A percentile compares a stretch with the other conserved stretches of the same genome.
phyloP scores from a whole-genome alignment of 2,329 filamentous ascomycete species.

The Daldinia sp. region DNA sequence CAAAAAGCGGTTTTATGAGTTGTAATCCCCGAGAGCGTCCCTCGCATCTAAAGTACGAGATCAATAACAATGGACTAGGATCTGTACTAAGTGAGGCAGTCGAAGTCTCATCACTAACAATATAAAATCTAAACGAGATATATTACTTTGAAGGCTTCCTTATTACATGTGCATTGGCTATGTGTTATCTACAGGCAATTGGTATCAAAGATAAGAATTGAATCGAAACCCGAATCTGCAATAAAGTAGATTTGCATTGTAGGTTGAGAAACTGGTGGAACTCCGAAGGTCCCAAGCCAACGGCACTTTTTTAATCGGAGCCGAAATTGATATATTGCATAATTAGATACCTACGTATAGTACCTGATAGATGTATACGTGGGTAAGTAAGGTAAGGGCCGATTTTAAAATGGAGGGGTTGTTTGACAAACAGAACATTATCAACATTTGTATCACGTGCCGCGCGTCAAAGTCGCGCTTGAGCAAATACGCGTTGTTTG shows the following conservation, averaged over 20 bases:
- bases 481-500: slow-evolving; percentile 19
- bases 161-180: background rate
- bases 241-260: too few species aligned
- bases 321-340: slow-evolving; percentile 4
- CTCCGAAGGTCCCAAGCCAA: background rate
- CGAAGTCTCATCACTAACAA: background rate
- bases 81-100: background rate
- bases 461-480: slow-evolving; percentile 32
- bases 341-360: background rate
- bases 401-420: background rate
- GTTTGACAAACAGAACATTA: background rate
- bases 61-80: background rate
- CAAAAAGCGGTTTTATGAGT: background rate
- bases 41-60: background rate
- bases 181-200: background rate
- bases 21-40: background rate
- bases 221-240: background rate
- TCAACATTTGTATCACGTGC: slow-evolving; percentile 31
- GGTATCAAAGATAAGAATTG: background rate
- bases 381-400: background rate
- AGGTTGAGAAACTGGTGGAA: too few species aligned
- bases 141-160: background rate
- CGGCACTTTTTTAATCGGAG: background rate
- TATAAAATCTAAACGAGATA: background rate
- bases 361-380: background rate